Conservation (phyloP, 1,139 yeast genomes). For the Zygosaccharomyces sapae region DNA sequence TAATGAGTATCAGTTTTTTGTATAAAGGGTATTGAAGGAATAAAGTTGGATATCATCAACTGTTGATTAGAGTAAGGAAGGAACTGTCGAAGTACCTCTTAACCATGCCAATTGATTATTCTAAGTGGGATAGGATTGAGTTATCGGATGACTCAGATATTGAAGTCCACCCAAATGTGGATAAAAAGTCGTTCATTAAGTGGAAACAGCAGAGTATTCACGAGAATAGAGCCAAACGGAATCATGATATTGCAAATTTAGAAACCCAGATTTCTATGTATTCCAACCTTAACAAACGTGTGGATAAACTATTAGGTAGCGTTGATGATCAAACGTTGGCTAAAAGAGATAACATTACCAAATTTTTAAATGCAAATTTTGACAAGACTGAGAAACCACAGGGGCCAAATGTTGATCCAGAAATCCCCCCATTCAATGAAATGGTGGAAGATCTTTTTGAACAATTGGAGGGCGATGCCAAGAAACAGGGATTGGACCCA, state of each 20-base stretch:
- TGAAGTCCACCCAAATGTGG: conserved; percentile 98
- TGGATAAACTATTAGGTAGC: conserved; percentile 51
- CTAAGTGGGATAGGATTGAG: conserved; percentile 97
- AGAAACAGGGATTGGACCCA: conserved; percentile 46
- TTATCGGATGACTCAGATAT: conserved; percentile 93
- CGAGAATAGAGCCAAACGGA: conserved; percentile 80
- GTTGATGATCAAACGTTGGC: conserved; percentile 42
- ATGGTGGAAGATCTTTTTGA: conserved; percentile 86
- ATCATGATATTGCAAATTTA: conserved; percentile 67
- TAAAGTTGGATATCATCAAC: not conserved
- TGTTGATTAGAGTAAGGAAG: not conserved
- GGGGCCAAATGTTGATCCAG: conserved; percentile 53
- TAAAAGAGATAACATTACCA: conserved; percentile 41
- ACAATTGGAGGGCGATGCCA: conserved; percentile 60
- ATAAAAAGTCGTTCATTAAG: conserved; percentile 81
- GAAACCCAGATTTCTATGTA: conserved; percentile 77
- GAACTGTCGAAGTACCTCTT: not conserved
- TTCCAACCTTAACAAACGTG: conserved; percentile 64
- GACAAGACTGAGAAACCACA: conserved; percentile 54
- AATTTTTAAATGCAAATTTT: conserved; percentile 46
- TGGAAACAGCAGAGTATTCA: conserved; percentile 99
- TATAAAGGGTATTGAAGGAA: conserved; percentile 6
- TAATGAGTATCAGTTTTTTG: conserved; percentile 6
- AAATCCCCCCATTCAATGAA: conserved; percentile 79
- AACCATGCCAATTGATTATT: conserved; percentile 78